Conservation (phyloP, 306 rosid genomes). For the Crotalaria pallida region DNA sequence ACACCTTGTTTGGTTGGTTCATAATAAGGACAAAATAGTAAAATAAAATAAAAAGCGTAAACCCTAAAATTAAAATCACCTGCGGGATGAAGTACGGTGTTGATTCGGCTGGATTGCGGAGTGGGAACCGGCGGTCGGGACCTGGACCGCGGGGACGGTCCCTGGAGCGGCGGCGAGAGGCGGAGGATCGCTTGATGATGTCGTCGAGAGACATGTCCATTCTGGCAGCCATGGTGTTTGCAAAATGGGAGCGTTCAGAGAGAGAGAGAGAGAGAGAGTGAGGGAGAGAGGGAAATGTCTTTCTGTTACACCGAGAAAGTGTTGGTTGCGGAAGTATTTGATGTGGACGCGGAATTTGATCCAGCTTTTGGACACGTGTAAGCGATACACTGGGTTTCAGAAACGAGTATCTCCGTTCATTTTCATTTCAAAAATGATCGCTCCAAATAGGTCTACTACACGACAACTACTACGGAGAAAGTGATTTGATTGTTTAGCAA, state of each 20-base stretch:
- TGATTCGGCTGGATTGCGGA: not conserved
- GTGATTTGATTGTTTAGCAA: too few species aligned
- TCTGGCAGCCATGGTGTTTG: not conserved
- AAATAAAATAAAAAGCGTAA: not conserved
- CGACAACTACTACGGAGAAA: too few species aligned
- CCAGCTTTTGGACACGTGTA: too few species aligned
- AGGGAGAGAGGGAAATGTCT: not conserved
- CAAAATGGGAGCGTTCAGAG: not conserved
- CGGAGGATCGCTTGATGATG: slow-evolving; percentile 4
- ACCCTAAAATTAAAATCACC: slow-evolving; percentile 13
- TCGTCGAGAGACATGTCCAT: slow-evolving; percentile 26
- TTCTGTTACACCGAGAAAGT: too few species aligned
- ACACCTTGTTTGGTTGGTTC: not conserved
- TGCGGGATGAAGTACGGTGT: slow-evolving; percentile 11
- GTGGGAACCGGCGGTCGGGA: not conserved
- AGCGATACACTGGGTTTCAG: too few species aligned
- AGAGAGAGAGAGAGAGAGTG: not conserved
- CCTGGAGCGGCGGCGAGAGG: not conserved
- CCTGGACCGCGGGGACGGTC: not conserved
- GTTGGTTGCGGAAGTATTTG: too few species aligned
- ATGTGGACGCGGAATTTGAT: too few species aligned
- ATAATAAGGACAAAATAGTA: not conserved
- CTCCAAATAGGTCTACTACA: too few species aligned
- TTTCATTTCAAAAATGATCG: too few species aligned
- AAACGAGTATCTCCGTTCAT: too few species aligned